These are phyloP conservation scores for Volutella citrinella DNA, from an alignment of 2,329 filamentous ascomycete species.

Conservation along the genomic window DNA sequence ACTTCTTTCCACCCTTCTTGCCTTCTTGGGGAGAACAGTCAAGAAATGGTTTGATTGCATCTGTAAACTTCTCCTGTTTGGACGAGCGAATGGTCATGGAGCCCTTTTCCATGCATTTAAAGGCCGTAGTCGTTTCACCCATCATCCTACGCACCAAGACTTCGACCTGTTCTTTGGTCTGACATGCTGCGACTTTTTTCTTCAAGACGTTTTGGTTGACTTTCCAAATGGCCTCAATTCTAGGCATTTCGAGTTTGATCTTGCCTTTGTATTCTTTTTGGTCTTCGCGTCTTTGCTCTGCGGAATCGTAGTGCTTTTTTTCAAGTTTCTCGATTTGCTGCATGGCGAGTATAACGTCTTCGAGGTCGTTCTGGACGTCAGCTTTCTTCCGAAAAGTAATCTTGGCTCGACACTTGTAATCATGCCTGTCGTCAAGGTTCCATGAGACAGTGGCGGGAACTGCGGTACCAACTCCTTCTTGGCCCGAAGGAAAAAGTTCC, in stretches of 20 bases:
- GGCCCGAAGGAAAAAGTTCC: constrained; percentile 29
- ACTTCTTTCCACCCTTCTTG: constrained; percentile 3
- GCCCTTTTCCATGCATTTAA: too few species aligned
- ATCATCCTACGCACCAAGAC: too few species aligned
- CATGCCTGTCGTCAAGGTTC: constrained; percentile 19
- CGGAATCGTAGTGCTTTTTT: constrained; percentile 6
- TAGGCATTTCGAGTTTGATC: constrained; percentile 17
- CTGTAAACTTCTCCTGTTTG: too few species aligned
- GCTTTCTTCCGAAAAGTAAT: constrained; percentile 17
- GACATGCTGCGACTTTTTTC: too few species aligned
- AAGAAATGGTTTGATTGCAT: constrained; percentile 27
- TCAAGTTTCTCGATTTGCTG: background rate
- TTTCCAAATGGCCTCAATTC: constrained; percentile 21
- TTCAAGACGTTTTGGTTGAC: constrained; percentile 8
- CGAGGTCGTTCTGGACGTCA: constrained; percentile 14
- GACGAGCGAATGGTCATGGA: too few species aligned
- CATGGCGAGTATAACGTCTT: constrained; percentile 15
- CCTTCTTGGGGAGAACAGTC: constrained; percentile 18
- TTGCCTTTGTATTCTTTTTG: background rate
- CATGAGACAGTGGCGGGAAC: constrained; percentile 22
- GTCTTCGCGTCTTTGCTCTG: constrained; percentile 6
- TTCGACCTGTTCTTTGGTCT: too few species aligned
- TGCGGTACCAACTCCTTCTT: constrained; percentile 27
- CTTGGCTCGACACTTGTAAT: constrained; percentile 16
- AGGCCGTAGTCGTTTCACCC: too few species aligned